Base-by-base conservation (phyloP, 768 basidiomycete genomes). In the Multifurca ochricompacta region DNA sequence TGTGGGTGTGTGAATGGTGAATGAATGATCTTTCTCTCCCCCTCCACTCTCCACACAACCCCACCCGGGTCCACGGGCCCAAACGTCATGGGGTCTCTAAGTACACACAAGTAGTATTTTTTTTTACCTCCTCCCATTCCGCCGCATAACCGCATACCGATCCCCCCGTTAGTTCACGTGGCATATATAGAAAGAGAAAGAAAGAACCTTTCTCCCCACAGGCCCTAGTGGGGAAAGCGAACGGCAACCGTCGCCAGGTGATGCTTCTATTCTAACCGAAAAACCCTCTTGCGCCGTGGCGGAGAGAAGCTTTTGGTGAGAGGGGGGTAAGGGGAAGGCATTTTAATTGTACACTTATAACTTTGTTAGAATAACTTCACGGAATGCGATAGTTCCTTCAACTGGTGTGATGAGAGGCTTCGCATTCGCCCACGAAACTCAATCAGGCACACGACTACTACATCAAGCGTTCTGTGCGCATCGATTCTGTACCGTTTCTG, bases 251-350 rank as follows among this genome's bases (percentile, higher is more conserved):
- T 42, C 39, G 56, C 13, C 39, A 57, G 19, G 50, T 25, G 50
- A 31, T 11, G 36, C n/a, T 27, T 42, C 32, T 40, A 37, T 27
- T 42, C 32, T 40, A 37, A 49, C 25, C 41, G 41, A 49, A 49
- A 40, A 51, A 27, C 14, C 19, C 23, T 36, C 35, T 36, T 36
- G 25, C 31, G 43, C 56, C 44, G 51, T 52, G 37, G 55, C 27
- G 16, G 49, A 41, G 31, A 52, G 44, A 41, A 57, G 55, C 13
- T n/a, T n/a, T n/a, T n/a, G n/a, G n/a, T n/a, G n/a, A n/a, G n/a
- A n/a, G n/a, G n/a, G n/a, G n/a, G n/a, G n/a, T n/a, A n/a, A n/a
- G n/a, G n/a, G n/a, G n/a, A n/a, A 42, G 30, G 27, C n/a, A 9
- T 16, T 32, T 11, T 27, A 42, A 18, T 37, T 11, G 49, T 11